phyloP scores from a whole-genome alignment of 352 stramenopile genomes.

The Globisporangium paddicum region DNA sequence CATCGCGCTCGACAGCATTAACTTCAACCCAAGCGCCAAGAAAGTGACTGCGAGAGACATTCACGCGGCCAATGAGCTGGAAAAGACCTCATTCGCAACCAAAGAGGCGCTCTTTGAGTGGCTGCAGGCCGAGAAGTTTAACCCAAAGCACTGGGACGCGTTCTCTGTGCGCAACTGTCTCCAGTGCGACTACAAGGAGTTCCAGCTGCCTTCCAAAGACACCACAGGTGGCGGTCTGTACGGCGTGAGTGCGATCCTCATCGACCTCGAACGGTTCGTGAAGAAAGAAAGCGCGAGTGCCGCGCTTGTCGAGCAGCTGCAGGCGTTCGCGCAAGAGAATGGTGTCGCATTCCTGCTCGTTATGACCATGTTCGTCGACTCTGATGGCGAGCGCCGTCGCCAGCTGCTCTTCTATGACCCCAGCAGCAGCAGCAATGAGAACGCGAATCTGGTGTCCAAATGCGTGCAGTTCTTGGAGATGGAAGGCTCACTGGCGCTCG shows the following conservation, averaged over 20 bases:
- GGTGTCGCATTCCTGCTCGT: constrained; percentile 57
- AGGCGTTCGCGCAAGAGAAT: constrained; percentile 39
- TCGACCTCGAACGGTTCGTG: constrained; percentile 48
- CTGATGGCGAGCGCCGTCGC: constrained; percentile 34
- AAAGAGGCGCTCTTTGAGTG: constrained; percentile 53
- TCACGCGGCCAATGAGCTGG: constrained; percentile 30
- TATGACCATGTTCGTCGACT: constrained; percentile 58
- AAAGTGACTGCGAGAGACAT: constrained; percentile 72
- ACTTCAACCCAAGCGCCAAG: constrained; percentile 67
- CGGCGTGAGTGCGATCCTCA: constrained; percentile 59
- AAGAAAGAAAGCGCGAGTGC: constrained; percentile 28
- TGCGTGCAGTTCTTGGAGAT: constrained; percentile 36
- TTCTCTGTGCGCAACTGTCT: constrained; percentile 70
- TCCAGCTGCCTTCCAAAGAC: constrained; percentile 21
- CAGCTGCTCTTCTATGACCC: constrained; percentile 61
- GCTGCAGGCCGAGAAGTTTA: constrained; percentile 69
- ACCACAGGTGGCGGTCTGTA: constrained; percentile 17
- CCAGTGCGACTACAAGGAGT: constrained; percentile 81
- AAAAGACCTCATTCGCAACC: constrained; percentile 35
- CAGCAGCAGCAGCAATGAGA: background rate
- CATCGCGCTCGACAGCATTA: constrained; percentile 76
- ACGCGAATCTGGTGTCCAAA: constrained; percentile 15
- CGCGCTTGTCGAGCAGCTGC: constrained; percentile 25
- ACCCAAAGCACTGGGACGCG: constrained; percentile 44
- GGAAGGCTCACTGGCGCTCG: constrained; percentile 38